A percentile compares a stretch with the other conserved stretches of the same genome.
Conservation (phyloP, 2,329 filamentous ascomycete species). For the Metarhizium humberi region DNA sequence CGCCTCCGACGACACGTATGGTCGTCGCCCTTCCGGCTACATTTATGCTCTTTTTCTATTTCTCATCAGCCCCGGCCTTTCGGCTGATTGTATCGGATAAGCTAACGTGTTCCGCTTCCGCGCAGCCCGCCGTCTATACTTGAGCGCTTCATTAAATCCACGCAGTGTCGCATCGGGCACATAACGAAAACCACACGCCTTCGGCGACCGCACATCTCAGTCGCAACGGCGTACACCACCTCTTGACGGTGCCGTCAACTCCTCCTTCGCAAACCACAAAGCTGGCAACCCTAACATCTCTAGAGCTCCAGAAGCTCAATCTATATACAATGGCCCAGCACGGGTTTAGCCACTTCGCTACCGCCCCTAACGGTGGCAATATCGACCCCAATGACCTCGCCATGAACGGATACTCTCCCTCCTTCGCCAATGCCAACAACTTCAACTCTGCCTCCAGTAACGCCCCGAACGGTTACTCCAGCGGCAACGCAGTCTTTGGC, state of each 20-base stretch:
- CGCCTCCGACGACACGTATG: neutral
- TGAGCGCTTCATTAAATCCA: neutral
- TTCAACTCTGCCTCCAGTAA: conserved; percentile 49
- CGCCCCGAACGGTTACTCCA: conserved; percentile 63
- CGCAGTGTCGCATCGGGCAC: neutral
- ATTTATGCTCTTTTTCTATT: neutral
- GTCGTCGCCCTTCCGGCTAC: neutral
- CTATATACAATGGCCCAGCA: conserved; percentile 41
- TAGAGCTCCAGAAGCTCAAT: conserved; percentile 9
- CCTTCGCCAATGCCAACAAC: conserved; percentile 42
- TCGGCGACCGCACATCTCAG: neutral
- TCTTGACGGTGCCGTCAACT: conserved; percentile 5
- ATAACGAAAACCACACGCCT: neutral
- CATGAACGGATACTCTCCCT: conserved; percentile 54
- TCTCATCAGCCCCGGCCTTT: neutral
- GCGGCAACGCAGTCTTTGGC: conserved; percentile 67
- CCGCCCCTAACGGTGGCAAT: conserved; percentile 43
- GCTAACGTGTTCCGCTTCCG: neutral
- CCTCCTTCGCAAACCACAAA: conserved; percentile 4
- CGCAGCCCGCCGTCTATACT: neutral
- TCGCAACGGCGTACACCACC: conserved; percentile 2
- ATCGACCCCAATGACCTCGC: conserved; percentile 82
- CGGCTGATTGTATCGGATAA: neutral
- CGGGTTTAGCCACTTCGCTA: conserved; percentile 46
- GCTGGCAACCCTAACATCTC: conserved; percentile 7